Evolutionary conservation across 2,329 filamentous ascomycete genomes (phyloP), one percentile per base, ranked within the genome.

Genomic region (Ambrosiella cleistominuta): DNA sequence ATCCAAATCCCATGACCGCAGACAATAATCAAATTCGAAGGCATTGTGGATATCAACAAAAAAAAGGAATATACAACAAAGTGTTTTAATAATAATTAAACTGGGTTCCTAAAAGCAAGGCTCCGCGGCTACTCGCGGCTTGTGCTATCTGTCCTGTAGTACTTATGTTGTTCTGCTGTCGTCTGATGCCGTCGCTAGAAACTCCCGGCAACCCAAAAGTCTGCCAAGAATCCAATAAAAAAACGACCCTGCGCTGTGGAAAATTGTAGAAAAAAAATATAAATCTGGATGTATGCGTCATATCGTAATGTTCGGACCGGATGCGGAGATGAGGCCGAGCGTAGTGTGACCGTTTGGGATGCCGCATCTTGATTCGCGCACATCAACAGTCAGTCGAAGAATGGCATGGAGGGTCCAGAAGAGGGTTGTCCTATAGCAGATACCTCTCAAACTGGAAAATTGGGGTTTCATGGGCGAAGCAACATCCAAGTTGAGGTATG

Each of bases 1-100:
- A 74, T 70, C 75, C 85, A 94, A 60, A 91, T 87, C 36, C 81
- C 86, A 70, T 95, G 88, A 67, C 88, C 90, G 72, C 88, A 93
- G 55, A 94, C 84, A 53, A 94, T 71, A 56, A 94, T 79, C 9
- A 94, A 75, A 62, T 86, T 76, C 4, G 68, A 69, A 13, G 36
- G 19, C 36, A 71, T 60, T 70, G n/a, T 17, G 7, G 19, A 47
- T 15, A 15, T 6, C 38, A 52, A 9, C 53, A 15, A 49, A 19
- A 42, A 52, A 47, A 42, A 15, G 12, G 36, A 27, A 50, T 40
- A 27, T 17, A 19, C 9, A 57, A 27, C 4, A 27, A 27, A 27
- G 4, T 27, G 27, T 27, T 27, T 53, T 54, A 27, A 42, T 54
- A 35, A 40, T 3, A 27, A 42, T 19, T 8, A 54, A 54, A 27